phyloP scores from a whole-genome alignment of 768 basidiomycete genomes.

The Galerina sulciceps region DNA sequence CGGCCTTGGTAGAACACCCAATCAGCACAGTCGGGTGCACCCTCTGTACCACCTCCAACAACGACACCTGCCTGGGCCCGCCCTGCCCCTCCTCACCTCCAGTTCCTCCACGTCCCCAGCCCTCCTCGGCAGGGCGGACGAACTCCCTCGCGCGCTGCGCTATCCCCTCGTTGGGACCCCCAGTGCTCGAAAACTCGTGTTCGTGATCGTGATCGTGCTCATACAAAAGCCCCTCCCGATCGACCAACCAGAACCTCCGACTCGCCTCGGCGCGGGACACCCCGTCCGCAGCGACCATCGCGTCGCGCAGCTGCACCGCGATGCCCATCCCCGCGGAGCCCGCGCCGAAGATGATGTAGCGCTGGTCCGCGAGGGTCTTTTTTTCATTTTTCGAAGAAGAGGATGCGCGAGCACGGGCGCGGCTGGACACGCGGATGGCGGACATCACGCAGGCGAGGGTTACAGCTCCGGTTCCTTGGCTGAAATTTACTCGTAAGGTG shows the following conservation, averaged over 20 bases:
- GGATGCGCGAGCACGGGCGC: conserved; percentile 17
- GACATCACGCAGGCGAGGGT: conserved; percentile 72
- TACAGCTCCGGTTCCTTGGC: conserved; percentile 80
- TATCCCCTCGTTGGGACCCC: conserved; percentile 30
- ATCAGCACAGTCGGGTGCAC: conserved; percentile 84
- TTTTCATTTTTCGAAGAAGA: conserved; percentile 11
- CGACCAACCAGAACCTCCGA: conserved; percentile 72
- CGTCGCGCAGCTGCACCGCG: conserved; percentile 74
- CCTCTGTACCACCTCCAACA: conserved; percentile 73
- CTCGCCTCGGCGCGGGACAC: conserved; percentile 62
- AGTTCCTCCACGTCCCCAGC: conserved; percentile 4
- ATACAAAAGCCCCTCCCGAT: conserved; percentile 45
- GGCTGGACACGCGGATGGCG: conserved; percentile 65
- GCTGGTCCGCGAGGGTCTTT: conserved; percentile 63
- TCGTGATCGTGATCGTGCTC: no score
- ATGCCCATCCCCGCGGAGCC: conserved; percentile 87
- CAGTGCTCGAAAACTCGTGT: no score
- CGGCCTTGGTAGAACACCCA: conserved; percentile 79
- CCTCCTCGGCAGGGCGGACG: conserved; percentile 53
- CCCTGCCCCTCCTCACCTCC: conserved; percentile 39
- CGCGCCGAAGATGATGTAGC: conserved; percentile 79
- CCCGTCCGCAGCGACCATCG: conserved; percentile 62
- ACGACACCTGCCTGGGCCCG: no score
- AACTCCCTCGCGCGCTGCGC: conserved; percentile 53
- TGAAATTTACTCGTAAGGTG: no score